Evolutionary conservation across 805 yeast species (phyloP).

Genomic region (Geotrichum ghanense): DNA sequence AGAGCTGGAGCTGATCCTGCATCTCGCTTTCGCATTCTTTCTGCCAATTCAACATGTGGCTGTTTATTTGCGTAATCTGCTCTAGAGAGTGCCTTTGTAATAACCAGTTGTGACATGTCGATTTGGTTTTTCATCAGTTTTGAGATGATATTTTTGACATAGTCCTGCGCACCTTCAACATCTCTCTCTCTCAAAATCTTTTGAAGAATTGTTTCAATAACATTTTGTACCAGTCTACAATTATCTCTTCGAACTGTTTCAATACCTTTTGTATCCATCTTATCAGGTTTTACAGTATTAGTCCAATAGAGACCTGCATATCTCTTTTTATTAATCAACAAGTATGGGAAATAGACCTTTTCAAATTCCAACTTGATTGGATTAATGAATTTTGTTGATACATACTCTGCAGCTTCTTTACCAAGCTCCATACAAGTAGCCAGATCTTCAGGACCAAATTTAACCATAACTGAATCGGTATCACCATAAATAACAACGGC

Average conservation of each 20-base stretch:
- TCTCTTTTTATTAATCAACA: constrained; percentile 88
- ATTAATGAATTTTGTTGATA: constrained; percentile 61
- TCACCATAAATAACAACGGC: constrained; percentile 95
- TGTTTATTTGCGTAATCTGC: constrained; percentile 93
- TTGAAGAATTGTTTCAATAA: constrained; percentile 82
- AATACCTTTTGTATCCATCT: constrained; percentile 96
- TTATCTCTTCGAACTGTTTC: constrained; percentile 98
- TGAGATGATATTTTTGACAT: constrained; percentile 78
- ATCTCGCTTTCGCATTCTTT: constrained; percentile 91
- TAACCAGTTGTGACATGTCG: constrained; percentile 86
- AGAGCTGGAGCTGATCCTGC: constrained; percentile 94
- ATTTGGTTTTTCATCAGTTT: constrained; percentile 83
- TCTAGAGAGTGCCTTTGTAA: constrained; percentile 81
- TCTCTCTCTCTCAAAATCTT: constrained; percentile 78
- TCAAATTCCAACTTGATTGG: constrained; percentile 96
- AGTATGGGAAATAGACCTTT: constrained; percentile 89
- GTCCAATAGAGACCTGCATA: constrained; percentile 98
- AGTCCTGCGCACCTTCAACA: constrained; percentile 72
- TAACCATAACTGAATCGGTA: constrained; percentile 98
- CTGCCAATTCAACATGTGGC: constrained; percentile 94
- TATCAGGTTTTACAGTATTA: constrained; percentile 78
- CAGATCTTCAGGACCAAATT: constrained; percentile 76
- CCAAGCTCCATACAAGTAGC: constrained; percentile 84
- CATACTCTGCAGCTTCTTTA: constrained; percentile 84
- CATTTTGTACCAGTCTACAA: constrained; percentile 88